Conservation (phyloP, 83 land plant genomes). For the Diphasiastrum complanatum region DNA sequence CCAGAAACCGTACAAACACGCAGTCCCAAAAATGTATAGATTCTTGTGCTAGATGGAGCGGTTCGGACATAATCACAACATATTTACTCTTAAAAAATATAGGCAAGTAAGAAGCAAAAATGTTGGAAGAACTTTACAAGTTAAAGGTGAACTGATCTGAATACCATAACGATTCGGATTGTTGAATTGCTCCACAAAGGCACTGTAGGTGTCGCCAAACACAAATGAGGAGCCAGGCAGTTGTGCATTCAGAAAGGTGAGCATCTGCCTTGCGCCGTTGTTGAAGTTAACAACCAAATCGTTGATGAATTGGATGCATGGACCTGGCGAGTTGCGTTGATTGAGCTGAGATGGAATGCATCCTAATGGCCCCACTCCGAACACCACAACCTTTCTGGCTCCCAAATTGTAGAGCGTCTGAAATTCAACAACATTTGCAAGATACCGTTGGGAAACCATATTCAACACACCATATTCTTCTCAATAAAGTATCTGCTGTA, state of each 20-base stretch:
- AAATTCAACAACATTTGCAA: not conserved
- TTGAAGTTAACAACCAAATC: conserved; percentile 47
- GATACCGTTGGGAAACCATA: not conserved
- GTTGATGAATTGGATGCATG: conserved; percentile 47
- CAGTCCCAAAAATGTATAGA: too few species aligned
- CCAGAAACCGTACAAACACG: too few species aligned
- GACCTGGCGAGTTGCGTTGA: conserved; percentile 28
- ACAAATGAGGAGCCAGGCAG: conserved; percentile 42
- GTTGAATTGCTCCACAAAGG: conserved; percentile 39
- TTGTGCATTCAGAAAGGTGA: conserved; percentile 21
- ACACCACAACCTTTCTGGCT: conserved; percentile 47
- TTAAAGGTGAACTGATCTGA: too few species aligned
- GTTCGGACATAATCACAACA: too few species aligned
- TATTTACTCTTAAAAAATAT: too few species aligned
- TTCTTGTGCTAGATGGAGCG: too few species aligned
- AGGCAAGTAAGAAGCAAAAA: not conserved
- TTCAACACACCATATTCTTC: not conserved
- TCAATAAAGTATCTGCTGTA: not conserved
- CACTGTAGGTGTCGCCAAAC: conserved; percentile 56
- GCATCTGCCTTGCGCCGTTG: conserved; percentile 15
- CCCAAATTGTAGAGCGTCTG: conserved; percentile 48
- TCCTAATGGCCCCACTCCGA: conserved; percentile 76
- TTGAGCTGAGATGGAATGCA: conserved; percentile 62
- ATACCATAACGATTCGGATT: conserved; percentile 47
- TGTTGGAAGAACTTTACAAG: not conserved